Conservation (phyloP, 2,329 filamentous ascomycete species). For the Claviceps pazoutovae region DNA sequence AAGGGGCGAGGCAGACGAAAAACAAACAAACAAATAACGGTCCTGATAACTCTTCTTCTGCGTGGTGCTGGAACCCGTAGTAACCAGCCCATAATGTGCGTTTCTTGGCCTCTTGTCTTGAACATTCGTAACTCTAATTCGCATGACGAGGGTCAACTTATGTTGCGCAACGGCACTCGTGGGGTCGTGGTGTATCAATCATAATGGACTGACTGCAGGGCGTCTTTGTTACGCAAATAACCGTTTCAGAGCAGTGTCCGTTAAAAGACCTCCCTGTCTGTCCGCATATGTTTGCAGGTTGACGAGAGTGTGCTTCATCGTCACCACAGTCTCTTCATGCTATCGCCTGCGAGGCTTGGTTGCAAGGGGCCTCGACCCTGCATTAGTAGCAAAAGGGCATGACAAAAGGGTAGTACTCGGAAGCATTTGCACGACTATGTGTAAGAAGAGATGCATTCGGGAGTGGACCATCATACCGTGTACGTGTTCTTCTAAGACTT, state of each 20-base stretch:
- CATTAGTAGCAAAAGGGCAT: background rate
- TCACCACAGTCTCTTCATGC: conserved; percentile 1
- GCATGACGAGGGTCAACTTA: background rate
- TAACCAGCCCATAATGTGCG: background rate
- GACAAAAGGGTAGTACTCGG: background rate
- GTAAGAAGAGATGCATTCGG: background rate
- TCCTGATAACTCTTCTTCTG: background rate
- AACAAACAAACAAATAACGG: too few relatives aligned
- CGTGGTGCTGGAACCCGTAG: background rate
- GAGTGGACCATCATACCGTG: background rate
- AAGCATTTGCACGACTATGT: background rate
- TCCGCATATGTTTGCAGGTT: background rate
- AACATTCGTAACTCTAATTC: background rate
- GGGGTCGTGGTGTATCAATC: background rate
- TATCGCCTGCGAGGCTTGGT: background rate
- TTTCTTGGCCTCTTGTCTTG: background rate
- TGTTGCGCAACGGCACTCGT: background rate
- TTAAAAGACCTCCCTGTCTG: background rate
- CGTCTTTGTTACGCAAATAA: background rate
- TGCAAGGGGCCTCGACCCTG: background rate
- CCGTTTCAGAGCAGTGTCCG: too few relatives aligned
- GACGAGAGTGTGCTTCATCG: background rate
- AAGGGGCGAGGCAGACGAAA: background rate
- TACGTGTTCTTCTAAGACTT: background rate
- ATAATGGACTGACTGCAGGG: background rate